Conservation (phyloP, 2,329 filamentous ascomycete genomes). For the Monilinia fructigena region DNA sequence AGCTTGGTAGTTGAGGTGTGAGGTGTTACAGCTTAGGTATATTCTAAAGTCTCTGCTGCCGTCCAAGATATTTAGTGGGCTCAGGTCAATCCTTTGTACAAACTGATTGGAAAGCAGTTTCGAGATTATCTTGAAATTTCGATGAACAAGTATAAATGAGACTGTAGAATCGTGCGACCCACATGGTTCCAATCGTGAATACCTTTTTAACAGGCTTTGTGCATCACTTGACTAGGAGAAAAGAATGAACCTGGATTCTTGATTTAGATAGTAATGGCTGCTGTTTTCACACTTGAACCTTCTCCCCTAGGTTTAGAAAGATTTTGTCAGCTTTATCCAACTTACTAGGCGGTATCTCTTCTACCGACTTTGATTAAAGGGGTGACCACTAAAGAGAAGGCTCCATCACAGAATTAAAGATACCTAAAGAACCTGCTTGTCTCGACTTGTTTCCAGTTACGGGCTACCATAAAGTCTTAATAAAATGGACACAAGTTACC, state of each 20-base stretch:
- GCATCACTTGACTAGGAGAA: no score
- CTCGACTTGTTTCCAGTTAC: not conserved
- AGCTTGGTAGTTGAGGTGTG: not conserved
- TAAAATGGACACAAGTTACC: not conserved
- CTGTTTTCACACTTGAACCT: not conserved
- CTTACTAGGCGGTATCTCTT: not conserved
- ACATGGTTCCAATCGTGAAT: not conserved
- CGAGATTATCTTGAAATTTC: not conserved
- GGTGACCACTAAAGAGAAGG: not conserved
- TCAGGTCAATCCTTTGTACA: not conserved
- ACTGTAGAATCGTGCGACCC: not conserved
- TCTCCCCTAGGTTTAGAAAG: not conserved
- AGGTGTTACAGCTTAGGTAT: not conserved
- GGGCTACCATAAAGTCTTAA: not conserved
- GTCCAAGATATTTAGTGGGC: not conserved
- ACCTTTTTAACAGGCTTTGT: no score
- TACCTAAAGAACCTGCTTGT: not conserved
- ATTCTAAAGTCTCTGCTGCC: not conserved
- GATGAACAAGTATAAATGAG: not conserved
- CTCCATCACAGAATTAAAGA: not conserved
- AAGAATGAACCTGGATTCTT: no score
- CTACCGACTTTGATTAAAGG: not conserved
- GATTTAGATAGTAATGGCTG: not conserved
- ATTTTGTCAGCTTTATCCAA: not conserved
- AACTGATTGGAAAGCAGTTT: not conserved